Evolutionary conservation across 2,329 filamentous ascomycete genomes (phyloP).

Genomic region (Beauveria pseudobassiana): DNA sequence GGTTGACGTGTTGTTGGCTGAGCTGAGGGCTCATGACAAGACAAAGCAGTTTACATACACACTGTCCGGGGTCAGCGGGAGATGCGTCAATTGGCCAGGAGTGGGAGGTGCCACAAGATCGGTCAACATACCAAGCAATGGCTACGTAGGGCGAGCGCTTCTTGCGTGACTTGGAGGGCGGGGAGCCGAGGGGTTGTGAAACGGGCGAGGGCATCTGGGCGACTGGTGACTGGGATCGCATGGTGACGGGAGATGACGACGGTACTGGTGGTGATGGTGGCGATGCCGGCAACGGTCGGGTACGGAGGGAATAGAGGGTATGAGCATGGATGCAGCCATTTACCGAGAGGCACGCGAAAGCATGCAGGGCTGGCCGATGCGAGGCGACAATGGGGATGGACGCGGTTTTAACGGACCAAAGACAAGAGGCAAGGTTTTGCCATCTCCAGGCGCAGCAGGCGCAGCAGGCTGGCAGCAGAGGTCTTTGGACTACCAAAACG

Average conservation of each 20-base stretch:
- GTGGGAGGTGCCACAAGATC: not conserved
- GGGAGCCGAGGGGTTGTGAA: not conserved
- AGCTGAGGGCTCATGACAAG: not conserved
- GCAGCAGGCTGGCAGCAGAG: not conserved
- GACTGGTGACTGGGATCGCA: not conserved
- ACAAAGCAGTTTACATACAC: conserved; percentile 1
- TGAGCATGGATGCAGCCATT: not conserved
- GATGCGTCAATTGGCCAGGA: not conserved
- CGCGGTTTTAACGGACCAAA: not conserved
- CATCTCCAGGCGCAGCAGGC: not conserved
- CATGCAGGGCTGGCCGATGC: not conserved
- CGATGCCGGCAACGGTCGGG: not conserved
- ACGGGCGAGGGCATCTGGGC: conserved; percentile 1
- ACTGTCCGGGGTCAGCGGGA: not conserved
- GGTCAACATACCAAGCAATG: conserved; percentile 12
- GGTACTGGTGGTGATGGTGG: not conserved
- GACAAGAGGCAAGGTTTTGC: not conserved
- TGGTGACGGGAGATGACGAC: not conserved
- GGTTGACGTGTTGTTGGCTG: not conserved
- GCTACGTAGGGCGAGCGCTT: conserved; percentile 13
- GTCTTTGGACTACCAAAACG: not conserved
- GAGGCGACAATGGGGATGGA: not conserved
- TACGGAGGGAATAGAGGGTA: not conserved
- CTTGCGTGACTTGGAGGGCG: conserved; percentile 8
- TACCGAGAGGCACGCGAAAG: not conserved